Base-by-base conservation (phyloP, 306 rosid species). In the Sindora glabra region DNA sequence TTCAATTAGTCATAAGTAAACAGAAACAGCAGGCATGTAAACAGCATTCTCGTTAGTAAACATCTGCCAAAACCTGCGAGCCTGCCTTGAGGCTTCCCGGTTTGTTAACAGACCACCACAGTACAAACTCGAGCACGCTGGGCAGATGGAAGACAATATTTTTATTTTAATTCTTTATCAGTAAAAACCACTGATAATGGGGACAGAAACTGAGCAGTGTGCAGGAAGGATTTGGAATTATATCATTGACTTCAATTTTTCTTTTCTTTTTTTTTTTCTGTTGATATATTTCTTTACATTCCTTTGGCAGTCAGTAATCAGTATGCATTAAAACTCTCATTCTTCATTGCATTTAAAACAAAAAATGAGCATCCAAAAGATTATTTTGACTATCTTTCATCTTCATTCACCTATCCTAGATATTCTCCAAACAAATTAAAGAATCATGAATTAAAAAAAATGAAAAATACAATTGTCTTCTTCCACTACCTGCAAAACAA, bases 391-490 rank as follows among this genome's bases (percentile, higher is more conserved):
- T 54, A 59, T 59, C 78, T 79, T 83, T 56, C 74, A 71, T 67
- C 72, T 79, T 62, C 85, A 68, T 64, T 79, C 83, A 71, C 70
- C 53, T 77, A 76, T 73, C 80, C 80, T 54, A 61, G 71, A 70
- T 76, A 62, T 72, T 71, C 68, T 39, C 72, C 66, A 67, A 52
- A 74, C 75, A 75, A 85, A 71, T 67, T 56, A 81, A 87, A 87
- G 87, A 87, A 87, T 81, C 77, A 59, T 73, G 80, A 83, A 83
- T 76, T 45, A 76, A 59, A 83, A 67, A 76, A n/a, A n/a, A n/a
- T n/a, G n/a, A n/a, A n/a, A n/a, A n/a, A n/a, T n/a, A n/a, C n/a
- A n/a, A 74, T 68, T 61, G 10, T 30, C 77, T 62, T 75, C 73
- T 21, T 68, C 83, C 76, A 81, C 81, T 32, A 76, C 90, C 96